These are phyloP conservation scores for Amanita subjunquillea DNA, from an alignment of 768 basidiomycete species.

Conservation along the genomic window DNA sequence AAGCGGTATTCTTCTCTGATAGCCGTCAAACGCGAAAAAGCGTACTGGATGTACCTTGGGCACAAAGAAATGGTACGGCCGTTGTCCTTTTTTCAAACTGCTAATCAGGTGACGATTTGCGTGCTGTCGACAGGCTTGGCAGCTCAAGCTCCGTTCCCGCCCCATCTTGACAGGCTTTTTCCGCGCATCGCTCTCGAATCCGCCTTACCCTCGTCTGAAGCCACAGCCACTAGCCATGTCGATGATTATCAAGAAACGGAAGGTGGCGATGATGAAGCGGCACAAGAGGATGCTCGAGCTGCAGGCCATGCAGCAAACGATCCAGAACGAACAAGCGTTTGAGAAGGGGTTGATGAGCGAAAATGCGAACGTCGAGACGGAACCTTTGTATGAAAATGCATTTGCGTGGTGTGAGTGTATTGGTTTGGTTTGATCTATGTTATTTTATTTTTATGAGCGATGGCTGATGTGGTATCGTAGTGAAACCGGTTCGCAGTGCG, in stretches of 20 bases:
- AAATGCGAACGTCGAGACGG: too few relatives aligned
- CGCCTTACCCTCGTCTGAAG: slow-evolving; percentile 67
- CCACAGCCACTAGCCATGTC: slow-evolving; percentile 70
- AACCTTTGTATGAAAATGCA: not conserved
- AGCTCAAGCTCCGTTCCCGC: slow-evolving; percentile 38
- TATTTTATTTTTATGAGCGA: not conserved
- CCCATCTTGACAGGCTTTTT: slow-evolving; percentile 69
- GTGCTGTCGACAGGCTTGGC: slow-evolving; percentile 39
- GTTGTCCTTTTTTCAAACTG: not conserved
- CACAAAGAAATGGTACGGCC: slow-evolving; percentile 41
- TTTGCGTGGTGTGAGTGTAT: not conserved
- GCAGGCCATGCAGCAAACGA: slow-evolving; percentile 17
- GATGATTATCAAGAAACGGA: slow-evolving; percentile 52
- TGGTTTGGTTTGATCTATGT: too few relatives aligned
- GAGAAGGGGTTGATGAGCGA: slow-evolving; percentile 18
- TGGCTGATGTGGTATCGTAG: slow-evolving; percentile 15
- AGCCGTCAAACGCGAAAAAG: slow-evolving; percentile 36
- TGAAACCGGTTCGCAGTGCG: slow-evolving; percentile 22
- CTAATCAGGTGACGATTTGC: not conserved
- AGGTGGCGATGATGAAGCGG: slow-evolving; percentile 29
- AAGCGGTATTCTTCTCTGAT: slow-evolving; percentile 52
- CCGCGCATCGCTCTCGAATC: slow-evolving; percentile 52
- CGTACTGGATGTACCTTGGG: slow-evolving; percentile 33
- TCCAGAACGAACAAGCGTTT: slow-evolving; percentile 24
- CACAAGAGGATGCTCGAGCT: slow-evolving; percentile 23